Base-by-base conservation (phyloP, 441 rosid species). In the Mallotus repandus region DNA sequence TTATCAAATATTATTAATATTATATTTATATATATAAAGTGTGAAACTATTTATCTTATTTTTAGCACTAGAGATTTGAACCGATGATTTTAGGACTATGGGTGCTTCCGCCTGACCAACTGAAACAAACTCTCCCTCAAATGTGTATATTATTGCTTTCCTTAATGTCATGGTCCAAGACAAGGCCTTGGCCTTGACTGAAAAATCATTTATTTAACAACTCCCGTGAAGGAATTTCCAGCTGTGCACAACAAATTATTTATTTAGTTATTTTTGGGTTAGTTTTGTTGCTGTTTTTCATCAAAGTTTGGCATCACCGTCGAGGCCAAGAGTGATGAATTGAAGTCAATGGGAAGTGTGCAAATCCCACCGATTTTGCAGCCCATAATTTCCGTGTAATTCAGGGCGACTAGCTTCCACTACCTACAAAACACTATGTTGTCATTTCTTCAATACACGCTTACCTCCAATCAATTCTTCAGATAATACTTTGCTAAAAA, bases 391-490 rank as follows among this genome's bases (percentile, higher is more conserved):
- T 35, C 25, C 74, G 60, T 62, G 32, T 32, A 50, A 61, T 8
- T 35, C 32, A 62, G 49, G 68, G 48, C 48, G n/a, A 12, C 41
- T 50, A 22, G 14, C 29, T 43, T 25, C 57, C 53, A 15, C 19
- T n/a, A 32, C 59, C 50, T 35, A 25, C 68, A 71, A 71, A 50
- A 48, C 35, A 35, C 19, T 38, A 15, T 4, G 8, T 63, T 72
- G n/a, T 21, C 62, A 19, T 63, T 10, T 15, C 19, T 3, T 54
- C 14, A 19, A n/a, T 0, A 22, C 60, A 41, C 53, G 29, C 29
- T 2, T 2, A 72, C 3, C 9, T 18, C 3, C 21, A 35, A 61
- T 55, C 58, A 13, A 9, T 72, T 53, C 14, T 9, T 57, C 73
- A 56, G 1, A 56, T 14, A 41, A 29, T 52, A 22, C 45, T 12